Evolutionary conservation across 805 yeast species (phyloP), one percentile per base, ranked within the genome.

Genomic region (Candida patagonica): DNA sequence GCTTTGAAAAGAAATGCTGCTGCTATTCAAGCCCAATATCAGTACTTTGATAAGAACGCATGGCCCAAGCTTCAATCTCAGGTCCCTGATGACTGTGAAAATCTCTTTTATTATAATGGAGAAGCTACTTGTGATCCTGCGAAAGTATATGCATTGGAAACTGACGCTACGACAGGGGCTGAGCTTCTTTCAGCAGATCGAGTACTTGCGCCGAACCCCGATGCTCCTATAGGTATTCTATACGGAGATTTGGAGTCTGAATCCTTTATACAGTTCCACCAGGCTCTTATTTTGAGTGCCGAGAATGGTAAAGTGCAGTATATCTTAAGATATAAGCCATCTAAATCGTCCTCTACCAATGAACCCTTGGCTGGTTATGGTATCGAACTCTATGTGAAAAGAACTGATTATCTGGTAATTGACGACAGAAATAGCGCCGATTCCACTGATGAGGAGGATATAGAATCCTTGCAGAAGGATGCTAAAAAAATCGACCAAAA

Each of bases 111-210:
- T 42, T 67, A 67, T 46, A 75, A 78, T 42, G 72, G 72, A 36
- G 65, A 66, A 20, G 56, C 68, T 2, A 80, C 78, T 52, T 78
- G 87, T 50, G 73, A 79, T 7, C 63, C 78, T 2, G 83, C 75
- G 41, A 94, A 81, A 42, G 70, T 86, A 1, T 92, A 74, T 57
- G 94, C 96, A 2, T 65, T 92, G 42, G 79, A 80, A 55, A 73
- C 85, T 3, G 17, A 21, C 0, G 64, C 65, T 20, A 61, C 63
- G n/a, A 50, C 55, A 4, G 61, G 3, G 65, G 31, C 37, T 9
- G 55, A 58, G 12, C 35, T 56, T n/a, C 42, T 52, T 15, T 55
- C 74, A 0, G 70, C 73, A 44, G 96, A 89, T 52, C 66, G 86
- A 42, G 62, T 80, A 0, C 66, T 84, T 35, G 94, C 94, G 0